These are phyloP conservation scores for Ilyonectria robusta DNA, from an alignment of 2,329 filamentous ascomycete species.

Conservation along the genomic window DNA sequence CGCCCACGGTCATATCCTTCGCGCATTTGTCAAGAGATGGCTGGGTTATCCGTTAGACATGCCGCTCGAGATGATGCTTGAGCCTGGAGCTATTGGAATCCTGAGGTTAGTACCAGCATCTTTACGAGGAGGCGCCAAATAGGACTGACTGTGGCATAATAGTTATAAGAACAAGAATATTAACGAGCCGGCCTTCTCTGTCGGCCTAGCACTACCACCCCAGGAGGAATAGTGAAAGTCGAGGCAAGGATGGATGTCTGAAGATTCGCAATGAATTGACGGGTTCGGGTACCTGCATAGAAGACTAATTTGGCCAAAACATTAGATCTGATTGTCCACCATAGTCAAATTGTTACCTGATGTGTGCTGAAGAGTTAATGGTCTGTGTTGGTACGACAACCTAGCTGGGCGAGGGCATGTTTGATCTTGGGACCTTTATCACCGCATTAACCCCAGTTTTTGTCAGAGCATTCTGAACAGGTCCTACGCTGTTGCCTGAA, in stretches of 20 bases:
- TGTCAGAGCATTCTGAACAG: no score
- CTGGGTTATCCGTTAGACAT: slow-evolving; percentile 58
- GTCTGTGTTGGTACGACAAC: no score
- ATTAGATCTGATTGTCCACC: no score
- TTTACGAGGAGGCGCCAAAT: background rate
- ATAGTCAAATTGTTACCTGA: no score
- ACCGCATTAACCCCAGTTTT: no score
- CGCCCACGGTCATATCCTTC: slow-evolving; percentile 61
- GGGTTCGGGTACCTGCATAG: no score
- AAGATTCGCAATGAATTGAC: background rate
- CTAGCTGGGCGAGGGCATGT: no score
- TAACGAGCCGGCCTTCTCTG: slow-evolving; percentile 56
- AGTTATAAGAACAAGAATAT: slow-evolving; percentile 57
- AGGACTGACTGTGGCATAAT: background rate
- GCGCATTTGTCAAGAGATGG: slow-evolving; percentile 63
- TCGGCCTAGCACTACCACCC: slow-evolving; percentile 56
- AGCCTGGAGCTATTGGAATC: slow-evolving; percentile 59
- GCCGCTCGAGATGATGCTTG: slow-evolving; percentile 58
- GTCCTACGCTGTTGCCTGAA: no score
- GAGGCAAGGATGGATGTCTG: background rate
- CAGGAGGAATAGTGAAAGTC: background rate
- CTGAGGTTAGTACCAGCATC: slow-evolving; percentile 40
- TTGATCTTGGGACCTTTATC: no score
- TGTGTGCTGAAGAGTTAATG: no score
- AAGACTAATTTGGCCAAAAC: no score